Evolutionary conservation across 2,329 filamentous ascomycete species (phyloP).

Genomic region (Diaporthe batatas): DNA sequence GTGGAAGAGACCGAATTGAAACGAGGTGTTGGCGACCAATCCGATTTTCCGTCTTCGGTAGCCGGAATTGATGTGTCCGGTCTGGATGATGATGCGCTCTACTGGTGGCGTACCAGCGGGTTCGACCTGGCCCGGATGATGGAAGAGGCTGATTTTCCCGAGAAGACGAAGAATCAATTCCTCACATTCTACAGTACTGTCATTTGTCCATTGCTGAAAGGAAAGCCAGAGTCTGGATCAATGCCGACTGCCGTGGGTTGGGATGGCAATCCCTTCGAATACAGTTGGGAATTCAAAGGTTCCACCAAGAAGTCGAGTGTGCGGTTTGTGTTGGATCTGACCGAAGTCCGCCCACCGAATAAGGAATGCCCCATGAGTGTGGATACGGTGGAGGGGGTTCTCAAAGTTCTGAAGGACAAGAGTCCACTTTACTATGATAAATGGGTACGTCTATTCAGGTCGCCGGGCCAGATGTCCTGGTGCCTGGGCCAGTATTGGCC

Average conservation of each 20-base stretch:
- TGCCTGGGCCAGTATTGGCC: background rate
- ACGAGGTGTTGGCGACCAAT: background rate
- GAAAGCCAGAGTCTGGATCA: background rate
- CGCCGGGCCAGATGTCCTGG: background rate
- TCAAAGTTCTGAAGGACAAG: slow-evolving; percentile 12
- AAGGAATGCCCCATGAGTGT: slow-evolving; percentile 18
- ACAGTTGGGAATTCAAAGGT: slow-evolving; percentile 36
- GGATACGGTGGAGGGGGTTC: slow-evolving; percentile 26
- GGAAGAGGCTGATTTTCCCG: slow-evolving; percentile 14
- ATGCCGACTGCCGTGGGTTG: slow-evolving; percentile 9
- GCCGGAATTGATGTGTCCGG: slow-evolving; percentile 10
- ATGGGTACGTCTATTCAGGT: slow-evolving; percentile 9
- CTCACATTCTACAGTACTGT: slow-evolving; percentile 21
- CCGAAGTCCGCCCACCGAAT: slow-evolving; percentile 10
- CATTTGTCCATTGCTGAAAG: slow-evolving; percentile 31
- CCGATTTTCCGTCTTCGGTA: slow-evolving; percentile 14
- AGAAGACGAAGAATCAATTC: slow-evolving; percentile 12
- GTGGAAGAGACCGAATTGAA: slow-evolving; percentile 1
- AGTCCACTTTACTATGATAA: slow-evolving; percentile 29
- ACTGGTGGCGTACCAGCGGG: slow-evolving; percentile 33
- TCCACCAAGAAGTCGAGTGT: slow-evolving; percentile 25
- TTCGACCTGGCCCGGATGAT: slow-evolving; percentile 25
- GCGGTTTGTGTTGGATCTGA: slow-evolving; percentile 32
- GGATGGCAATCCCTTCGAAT: slow-evolving; percentile 32
- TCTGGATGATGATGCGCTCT: slow-evolving; percentile 25